Base-by-base conservation (phyloP, 2,329 filamentous ascomycete species). In the Pyricularia sp. region DNA sequence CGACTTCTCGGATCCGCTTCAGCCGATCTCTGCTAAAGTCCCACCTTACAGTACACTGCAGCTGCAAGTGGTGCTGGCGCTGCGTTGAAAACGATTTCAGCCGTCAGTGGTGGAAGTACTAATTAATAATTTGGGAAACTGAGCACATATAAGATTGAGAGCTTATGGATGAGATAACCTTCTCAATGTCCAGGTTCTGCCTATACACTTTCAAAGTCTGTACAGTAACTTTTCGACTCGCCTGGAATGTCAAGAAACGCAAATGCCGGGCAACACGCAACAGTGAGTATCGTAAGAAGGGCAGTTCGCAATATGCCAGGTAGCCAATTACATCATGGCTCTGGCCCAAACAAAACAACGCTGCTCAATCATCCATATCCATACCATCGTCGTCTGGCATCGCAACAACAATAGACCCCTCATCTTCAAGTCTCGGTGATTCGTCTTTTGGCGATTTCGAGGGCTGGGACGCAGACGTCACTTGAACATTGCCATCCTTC, bases 401-500 rank as follows among this genome's bases (percentile, higher is more conserved):
- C 40, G 62, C 62, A n/a, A 63, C 62, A 19, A 57, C 28, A 57
- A 63, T 63, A 16, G 62, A 63, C 8, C 62, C 62, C 8, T 63
- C 62, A 28, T 63, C 62, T 22, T 63, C 62, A 16, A 19, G 16
- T 13, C 30, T 30, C 4, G 19, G 24, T 8, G 40, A 49, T 7
- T 31, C 16, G 16, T 62, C 61, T 44, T 49, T 40, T 19, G 40
- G 62, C 44, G 26, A 44, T 22, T 63, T 57, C 24, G 62, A 49
- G 26, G 28, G 44, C 44, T 31, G 24, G 26, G 62, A 28, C 49
- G 68, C 30, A 33, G 67, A 66, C 22, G 68, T 67, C 13, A 44
- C 59, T 62, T 67, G 66, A 60, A 64, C 49, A 62, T 65, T 65
- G 35, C 59, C 22, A 60, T 67, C 62, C 59, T 67, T 70, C 19